phyloP scores from a whole-genome alignment of 179 eudicot species.

The Heliamphora pulchella region DNA sequence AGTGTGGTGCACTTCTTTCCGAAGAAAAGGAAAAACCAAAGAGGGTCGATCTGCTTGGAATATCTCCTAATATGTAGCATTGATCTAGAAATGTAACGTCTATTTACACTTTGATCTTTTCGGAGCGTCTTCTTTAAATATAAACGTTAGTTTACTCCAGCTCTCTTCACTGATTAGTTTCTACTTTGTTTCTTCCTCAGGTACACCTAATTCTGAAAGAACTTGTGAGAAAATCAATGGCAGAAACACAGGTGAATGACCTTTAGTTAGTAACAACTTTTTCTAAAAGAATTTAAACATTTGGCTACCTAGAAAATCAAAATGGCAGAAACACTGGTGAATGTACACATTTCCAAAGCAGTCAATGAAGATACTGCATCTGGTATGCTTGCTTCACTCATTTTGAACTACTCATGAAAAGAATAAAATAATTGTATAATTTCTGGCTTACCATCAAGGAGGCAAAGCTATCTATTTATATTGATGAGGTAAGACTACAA shows the following conservation, averaged over 20 bases:
- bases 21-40: background rate
- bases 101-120: background rate
- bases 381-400: too few species aligned
- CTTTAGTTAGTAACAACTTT: background rate
- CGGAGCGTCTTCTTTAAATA: background rate
- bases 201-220: conserved; percentile 84
- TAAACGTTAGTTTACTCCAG: background rate
- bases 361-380: too few species aligned
- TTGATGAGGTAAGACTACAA: too few species aligned
- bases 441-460: too few species aligned
- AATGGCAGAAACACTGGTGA: too few species aligned
- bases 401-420: too few species aligned
- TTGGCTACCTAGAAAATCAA: too few species aligned
- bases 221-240: conserved; percentile 85
- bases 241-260: conserved; percentile 55
- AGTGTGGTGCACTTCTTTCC: background rate
- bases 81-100: background rate
- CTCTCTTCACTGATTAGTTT: background rate
- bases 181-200: conserved; percentile 28
- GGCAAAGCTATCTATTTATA: too few species aligned
- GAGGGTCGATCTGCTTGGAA: background rate
- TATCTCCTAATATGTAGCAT: background rate
- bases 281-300: too few species aligned
- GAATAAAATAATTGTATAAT: too few species aligned
- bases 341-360: too few species aligned